phyloP scores from a whole-genome alignment of 1,139 yeast genomes.

The Pneumocystis murina region DNA sequence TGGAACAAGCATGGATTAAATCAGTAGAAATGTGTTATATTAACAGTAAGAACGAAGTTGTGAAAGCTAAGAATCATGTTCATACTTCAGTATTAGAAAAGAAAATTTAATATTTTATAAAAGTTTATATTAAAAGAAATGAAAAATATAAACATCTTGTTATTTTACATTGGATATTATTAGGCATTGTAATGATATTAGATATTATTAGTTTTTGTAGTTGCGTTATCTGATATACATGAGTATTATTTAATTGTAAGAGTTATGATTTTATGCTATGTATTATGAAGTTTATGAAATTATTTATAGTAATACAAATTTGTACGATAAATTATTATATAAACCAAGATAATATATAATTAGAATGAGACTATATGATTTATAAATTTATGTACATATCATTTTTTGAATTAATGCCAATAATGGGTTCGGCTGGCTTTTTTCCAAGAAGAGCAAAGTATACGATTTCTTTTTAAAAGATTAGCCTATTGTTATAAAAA shows the following conservation, averaged over 20 bases:
- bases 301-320: not conserved
- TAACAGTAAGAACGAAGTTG: constrained; percentile 28
- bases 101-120: not conserved
- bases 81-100: constrained; percentile 35
- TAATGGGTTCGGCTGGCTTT: constrained; percentile 5
- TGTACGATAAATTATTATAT: not conserved
- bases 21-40: constrained; percentile 35
- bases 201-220: not conserved
- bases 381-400: not conserved
- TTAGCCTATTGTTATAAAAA: constrained; percentile 22
- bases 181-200: not conserved
- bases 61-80: constrained; percentile 38
- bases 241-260: not conserved
- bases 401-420: not conserved
- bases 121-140: not conserved
- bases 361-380: not conserved
- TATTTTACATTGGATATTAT: not conserved
- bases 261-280: not conserved
- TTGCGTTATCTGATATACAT: not conserved
- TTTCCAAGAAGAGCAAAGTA: constrained; percentile 24
- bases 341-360: not conserved
- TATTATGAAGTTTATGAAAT: not conserved
- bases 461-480: constrained; percentile 10
- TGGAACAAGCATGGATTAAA: constrained; percentile 56
- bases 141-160: not conserved